Evolutionary conservation across 106 monocot genomes (phyloP), one percentile per base, ranked within the genome.

Genomic region (Acorus gramineus): DNA sequence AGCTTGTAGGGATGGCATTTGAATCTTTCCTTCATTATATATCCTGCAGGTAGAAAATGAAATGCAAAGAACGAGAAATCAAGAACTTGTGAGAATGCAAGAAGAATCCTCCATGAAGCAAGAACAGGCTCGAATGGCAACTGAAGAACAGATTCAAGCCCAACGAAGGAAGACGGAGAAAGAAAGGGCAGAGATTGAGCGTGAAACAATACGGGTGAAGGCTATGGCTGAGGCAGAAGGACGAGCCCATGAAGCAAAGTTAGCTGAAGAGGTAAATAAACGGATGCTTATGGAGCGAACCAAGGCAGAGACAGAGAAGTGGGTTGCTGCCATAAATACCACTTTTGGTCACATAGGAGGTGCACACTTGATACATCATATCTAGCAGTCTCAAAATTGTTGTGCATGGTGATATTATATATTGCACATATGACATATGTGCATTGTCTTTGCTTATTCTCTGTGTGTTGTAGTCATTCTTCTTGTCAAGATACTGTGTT

Each of bases 321-420:
- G 94, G 94, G 66, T 95, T 47, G 73, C 90, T 52, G 86, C 90
- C 8, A 95, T 95, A 63, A 90, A 95, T 70, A 87, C 90, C 50
- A 79, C 94, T 50, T 95, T 95, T 76, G 90, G 81, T 49, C 94
- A 95, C 69, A 85, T 95, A 71, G 94, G 90, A 90, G 94, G 94
- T 89, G 56, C 63, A 28, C 28, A 1, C 28, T 28, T 28, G 28
- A 28, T 28, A 28, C 28, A 28, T 28, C 28, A 28, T 28, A 28
- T 28, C 28, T 28, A 28, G 28, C 28, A 28, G 0, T 28, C 28
- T 28, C 28, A 28, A 28, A 28, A 28, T 28, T 28, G 28, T 28
- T 28, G 28, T 28, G 28, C 28, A 28, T 1, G 28, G 1, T 28
- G 28, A 28, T 28, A 28, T 0, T 28, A 28, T 28, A 28, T 28